Evolutionary conservation across 805 yeast species (phyloP), one percentile per base, ranked within the genome.

Genomic region (Candida odintsovae): DNA sequence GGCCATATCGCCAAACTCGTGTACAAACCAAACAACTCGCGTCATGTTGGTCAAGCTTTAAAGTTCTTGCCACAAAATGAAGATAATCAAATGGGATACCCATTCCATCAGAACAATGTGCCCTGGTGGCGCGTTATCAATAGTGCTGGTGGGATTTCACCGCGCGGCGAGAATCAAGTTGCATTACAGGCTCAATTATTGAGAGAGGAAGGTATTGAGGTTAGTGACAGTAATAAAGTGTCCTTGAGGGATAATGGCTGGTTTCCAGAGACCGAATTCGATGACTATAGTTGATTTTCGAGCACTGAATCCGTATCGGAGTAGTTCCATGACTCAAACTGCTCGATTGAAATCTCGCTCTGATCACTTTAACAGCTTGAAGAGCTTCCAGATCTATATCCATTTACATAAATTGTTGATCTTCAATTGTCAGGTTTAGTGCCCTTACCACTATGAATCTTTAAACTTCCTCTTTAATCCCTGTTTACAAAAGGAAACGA

Each of bases 71-170:
- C 72, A 1, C 6, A 16, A 2, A 41, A 21, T 1, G 47, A 35
- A 11, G 43, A 31, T n/a, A 42, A 39, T 15, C 41, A 33, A 2
- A 18, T 16, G 8, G 59, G 66, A 23, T 52, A 65, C 6, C 54
- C 57, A 16, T 53, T 51, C 26, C 38, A 35, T 20, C 29, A 15
- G 8, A 45, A 38, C 38, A 67, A 66, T 10, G 74, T 85, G 13
- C 92, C 92, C 4, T 86, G 95, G 95, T 86, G 92, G 92, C 65
- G 95, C 31, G 86, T 86, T 2, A 68, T 86, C 10, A 73, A 76
- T 21, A 69, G 85, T n/a, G 64, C 76, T 16, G 94, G 94, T 0
- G 68, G 64, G 18, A 80, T 86, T 2, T 76, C 89, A 5, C 74
- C 75, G 3, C 59, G 86, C 39, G 76, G 59, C 10, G 64, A 58